phyloP scores from a whole-genome alignment of 768 basidiomycete genomes.

The Auriscalpium vulgare region DNA sequence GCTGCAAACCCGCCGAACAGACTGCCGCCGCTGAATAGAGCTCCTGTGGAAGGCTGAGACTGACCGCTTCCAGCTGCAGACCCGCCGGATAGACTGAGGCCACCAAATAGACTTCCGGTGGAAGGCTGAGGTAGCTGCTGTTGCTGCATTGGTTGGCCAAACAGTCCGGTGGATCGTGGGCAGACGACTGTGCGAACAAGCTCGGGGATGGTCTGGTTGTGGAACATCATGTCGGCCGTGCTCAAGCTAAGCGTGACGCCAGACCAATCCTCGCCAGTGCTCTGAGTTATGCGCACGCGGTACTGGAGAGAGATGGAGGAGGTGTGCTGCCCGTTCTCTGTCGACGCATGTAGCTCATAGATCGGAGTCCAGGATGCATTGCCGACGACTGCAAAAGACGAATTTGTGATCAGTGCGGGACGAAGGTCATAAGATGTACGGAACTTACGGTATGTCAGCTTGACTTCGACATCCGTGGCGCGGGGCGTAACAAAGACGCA shows the following conservation, averaged over 20 bases:
- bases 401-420: not conserved
- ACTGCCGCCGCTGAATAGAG: too few species aligned
- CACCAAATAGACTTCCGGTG: too few species aligned
- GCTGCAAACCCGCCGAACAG: too few species aligned
- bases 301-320: slow-evolving; percentile 43
- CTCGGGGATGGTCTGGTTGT: slow-evolving; percentile 25
- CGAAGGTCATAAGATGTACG: not conserved
- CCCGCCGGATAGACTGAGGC: too few species aligned
- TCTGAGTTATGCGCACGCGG: slow-evolving; percentile 43
- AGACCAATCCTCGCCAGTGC: slow-evolving; percentile 56
- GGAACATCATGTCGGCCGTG: slow-evolving; percentile 36
- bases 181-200: slow-evolving; percentile 6
- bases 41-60: too few species aligned
- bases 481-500: slow-evolving; percentile 36
- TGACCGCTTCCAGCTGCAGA: too few species aligned
- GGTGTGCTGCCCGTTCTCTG: slow-evolving; percentile 34
- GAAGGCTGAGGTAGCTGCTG: not conserved
- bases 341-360: slow-evolving; percentile 50
- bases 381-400: slow-evolving; percentile 35
- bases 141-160: too few species aligned
- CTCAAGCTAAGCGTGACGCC: slow-evolving; percentile 42
- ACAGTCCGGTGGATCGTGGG: not conserved
- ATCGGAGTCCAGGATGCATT: slow-evolving; percentile 44
- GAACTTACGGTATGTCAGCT: slow-evolving; percentile 44
- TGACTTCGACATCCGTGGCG: slow-evolving; percentile 32